Evolutionary conservation across 768 basidiomycete genomes (phyloP), one percentile per base, ranked within the genome.

Genomic region (Boletellus sp.): DNA sequence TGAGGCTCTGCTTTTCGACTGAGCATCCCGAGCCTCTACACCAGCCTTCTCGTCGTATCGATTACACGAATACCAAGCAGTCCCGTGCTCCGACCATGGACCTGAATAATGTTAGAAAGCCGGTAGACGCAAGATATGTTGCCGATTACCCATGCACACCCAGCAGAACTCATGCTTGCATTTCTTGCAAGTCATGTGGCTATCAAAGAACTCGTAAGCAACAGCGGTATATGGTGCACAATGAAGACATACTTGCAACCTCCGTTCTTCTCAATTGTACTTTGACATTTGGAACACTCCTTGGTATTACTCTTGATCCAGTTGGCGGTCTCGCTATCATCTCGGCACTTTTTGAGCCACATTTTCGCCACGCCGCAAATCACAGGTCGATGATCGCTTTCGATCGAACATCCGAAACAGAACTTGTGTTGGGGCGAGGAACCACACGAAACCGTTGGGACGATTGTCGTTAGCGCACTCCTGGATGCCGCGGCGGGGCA

Each of bases 231-330:
- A 92, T 90, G n/a, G 15, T 6, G 85, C 90, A 94, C 86, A 17
- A 47, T 9, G 28, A 48, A 6, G 19, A 85, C 93, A 63, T 63
- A 97, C 94, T 99, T 98, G 93, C 96, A 99, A 12, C 96, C 96
- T 9, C 96, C 96, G 57, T 98, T 98, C 86, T 99, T 99, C 80
- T 99, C 96, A 50, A 99, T 99, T 46, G 96, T 98, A 60, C 92
- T 93, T 67, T 92, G 87, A 67, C 96, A 99, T 66, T 93, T 86
- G 17, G 83, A 77, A 67, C 96, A 99, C 70, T 99, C 96, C 76
- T 99, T 98, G 36, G 96, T 99, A 67, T 99, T 97, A 55, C 94
- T 96, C 80, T 91, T 93, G 76, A 99, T 93, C 96, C 96, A 99
- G 68, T 99, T 98, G 22, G 94, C 92, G 16, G 96, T 99, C 73